Percentiles rank a stretch among this genome's conserved stretches.
Conservation (phyloP, 2,329 filamentous ascomycete genomes). For the Thermochaetoides dissita region DNA sequence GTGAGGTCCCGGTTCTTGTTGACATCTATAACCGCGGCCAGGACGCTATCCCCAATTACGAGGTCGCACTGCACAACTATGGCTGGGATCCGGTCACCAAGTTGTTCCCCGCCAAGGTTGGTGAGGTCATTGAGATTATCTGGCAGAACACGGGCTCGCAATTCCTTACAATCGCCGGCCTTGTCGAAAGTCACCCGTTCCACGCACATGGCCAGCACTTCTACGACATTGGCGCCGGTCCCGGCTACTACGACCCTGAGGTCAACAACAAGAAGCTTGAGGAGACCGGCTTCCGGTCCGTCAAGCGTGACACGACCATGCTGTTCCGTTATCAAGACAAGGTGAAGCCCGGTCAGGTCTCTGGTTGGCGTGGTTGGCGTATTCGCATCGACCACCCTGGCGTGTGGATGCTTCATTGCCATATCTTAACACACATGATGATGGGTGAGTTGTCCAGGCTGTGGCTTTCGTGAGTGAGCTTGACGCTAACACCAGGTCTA, state of each 20-base stretch:
- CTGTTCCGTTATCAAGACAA: conserved; percentile 38
- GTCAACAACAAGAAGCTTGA: conserved; percentile 31
- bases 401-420: conserved; percentile 50
- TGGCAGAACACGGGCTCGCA: conserved; percentile 17
- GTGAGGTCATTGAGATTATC: conserved; percentile 43
- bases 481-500: conserved; percentile 9
- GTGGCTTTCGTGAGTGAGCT: too few species aligned
- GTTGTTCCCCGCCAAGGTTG: conserved; percentile 38
- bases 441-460: conserved; percentile 30
- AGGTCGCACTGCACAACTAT: conserved; percentile 31
- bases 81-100: conserved; percentile 39
- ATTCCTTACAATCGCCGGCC: conserved; percentile 28
- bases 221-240: conserved; percentile 39
- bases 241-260: conserved; percentile 36
- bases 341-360: conserved; percentile 25
- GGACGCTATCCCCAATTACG: conserved; percentile 35
- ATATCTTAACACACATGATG: conserved; percentile 42
- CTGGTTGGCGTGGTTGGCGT: conserved; percentile 49
- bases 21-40: conserved; percentile 35
- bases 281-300: conserved; percentile 21
- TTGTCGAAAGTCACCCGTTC: conserved; percentile 36
- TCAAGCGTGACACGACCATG: conserved; percentile 34
- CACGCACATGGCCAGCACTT: conserved; percentile 41
- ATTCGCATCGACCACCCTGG: conserved; percentile 35
- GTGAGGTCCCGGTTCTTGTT: conserved; percentile 32